phyloP scores from a whole-genome alignment of 164 flowering plant genomes.

The Sextonia rubra region DNA sequence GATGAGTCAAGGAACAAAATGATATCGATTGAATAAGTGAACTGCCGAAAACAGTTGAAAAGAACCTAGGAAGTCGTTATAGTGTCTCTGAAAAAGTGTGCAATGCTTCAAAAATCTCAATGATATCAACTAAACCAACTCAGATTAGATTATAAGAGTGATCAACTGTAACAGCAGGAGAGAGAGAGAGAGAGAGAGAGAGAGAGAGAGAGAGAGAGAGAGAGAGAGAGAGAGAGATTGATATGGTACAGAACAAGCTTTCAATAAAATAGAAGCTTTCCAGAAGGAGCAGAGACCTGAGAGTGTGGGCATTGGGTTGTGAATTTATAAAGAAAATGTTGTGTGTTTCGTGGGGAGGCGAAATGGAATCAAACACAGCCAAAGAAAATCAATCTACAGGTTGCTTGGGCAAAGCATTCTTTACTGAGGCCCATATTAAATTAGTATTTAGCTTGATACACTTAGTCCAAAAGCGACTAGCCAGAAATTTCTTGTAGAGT shows the following conservation, averaged over 20 bases:
- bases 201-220: slow-evolving; percentile 2
- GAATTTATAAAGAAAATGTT: neutral
- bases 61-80: neutral
- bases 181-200: neutral
- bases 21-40: neutral
- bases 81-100: neutral
- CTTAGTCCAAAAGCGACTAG: no score
- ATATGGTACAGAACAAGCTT: neutral
- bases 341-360: no score
- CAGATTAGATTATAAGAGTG: no score
- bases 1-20: neutral
- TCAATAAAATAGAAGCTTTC: neutral
- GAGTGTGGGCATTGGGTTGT: no score
- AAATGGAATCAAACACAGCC: no score
- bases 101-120: neutral
- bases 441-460: no score
- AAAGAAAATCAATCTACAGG: no score
- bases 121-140: neutral
- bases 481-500: no score
- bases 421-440: no score
- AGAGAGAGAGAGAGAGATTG: slow-evolving; percentile 16
- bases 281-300: no score
- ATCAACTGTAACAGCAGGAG: neutral
- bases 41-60: neutral
- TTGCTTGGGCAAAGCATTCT: no score